Base-by-base conservation (phyloP, 148 eudicot genomes). In the Arctostaphylos glauca region DNA sequence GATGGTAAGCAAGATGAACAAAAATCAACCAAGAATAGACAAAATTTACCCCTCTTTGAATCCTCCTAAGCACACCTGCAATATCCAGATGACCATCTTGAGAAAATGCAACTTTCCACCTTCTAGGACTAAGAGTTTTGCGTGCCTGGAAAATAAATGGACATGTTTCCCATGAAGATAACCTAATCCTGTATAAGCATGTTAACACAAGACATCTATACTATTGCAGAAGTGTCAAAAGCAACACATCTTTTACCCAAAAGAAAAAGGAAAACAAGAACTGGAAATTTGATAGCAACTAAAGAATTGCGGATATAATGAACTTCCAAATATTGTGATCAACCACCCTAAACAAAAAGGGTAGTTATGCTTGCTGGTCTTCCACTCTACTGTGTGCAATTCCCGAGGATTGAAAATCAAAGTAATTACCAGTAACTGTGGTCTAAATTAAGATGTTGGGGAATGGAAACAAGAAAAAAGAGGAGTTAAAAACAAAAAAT, bases 31-130 rank as follows among this genome's bases (percentile, higher is more conserved):
- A 82, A 59, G 14, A 86, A 83, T 53, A 25, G 25, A 47, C n/a
- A 64, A 77, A 68, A 25, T 38, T 83, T 89, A 96, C 98, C 94
- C 98, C 98, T 84, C 90, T 90, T 74, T 96, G 98, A 77, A 96
- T 93, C 88, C 98, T 87, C 87, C 89, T 92, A 79, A 94, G 91
- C 64, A 90, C 95, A 79, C 86, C 92, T 54, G 95, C 98, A 81
- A 96, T 94, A 83, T 96, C 98, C 87, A 96, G 84, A 78, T 86
- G 89, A 80, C 98, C 98, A 78, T 96, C 98, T 81, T 78, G 77
- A 75, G 94, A 86, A 73, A 96, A 89, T 79, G 98, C 93, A 48
- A 92, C 95, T 81, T 92, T 85, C 98, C 98, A 96, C 86, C 95
- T 94, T 86, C 98, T 96, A 79, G 85, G 89, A 85, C 98, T 96